Evolutionary conservation across 2,329 filamentous ascomycete species (phyloP), one percentile per base, ranked within the genome.

Genomic region (Laburnicola sp.): DNA sequence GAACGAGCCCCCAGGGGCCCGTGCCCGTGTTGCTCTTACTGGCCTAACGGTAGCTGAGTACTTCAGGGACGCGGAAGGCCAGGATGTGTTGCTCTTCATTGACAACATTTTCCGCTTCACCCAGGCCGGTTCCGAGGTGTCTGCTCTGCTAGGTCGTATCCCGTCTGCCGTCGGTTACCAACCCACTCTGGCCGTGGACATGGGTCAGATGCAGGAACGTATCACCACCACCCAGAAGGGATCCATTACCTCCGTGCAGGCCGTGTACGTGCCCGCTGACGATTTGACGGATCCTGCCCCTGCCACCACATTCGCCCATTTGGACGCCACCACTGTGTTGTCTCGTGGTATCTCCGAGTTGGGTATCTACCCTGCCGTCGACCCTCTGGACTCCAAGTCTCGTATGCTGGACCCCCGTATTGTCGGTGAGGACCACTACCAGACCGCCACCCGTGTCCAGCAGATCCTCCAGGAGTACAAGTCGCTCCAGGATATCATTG

Each of bases 91-190:
- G 76, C 91, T 97, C 78, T 97, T 97, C 85, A 97, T 97, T 78
- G 94, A 99, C 88, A 99, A 99, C 86, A 97, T 99, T 82, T 97
- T 97, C 91, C 89, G 94, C 75, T 97, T 97, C 86, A 97, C 93
- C 65, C 93, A 97, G 83, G 94, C 94, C 78, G 94, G 94, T 92
- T 97, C 94, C 73, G 94, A 99, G 83, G 94, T 99, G 86, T 97
- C 93, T 83, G 94, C 94, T 74, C 86, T 99, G 76, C 85, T 99
- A 65, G 94, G 94, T 84, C 93, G 94, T 91, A 99, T 99, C 74
- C 94, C 94, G 80, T 99, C 94, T 84, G 94, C 94, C 77, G 94
- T 99, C 88, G 94, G 94, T 88, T 99, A 99, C 86, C 94, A 69
- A 55, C 66, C 66, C 56, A 69, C 66, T 23, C 63, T 69, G 53